Percentiles rank a stretch among this genome's conserved stretches.
Evolutionary conservation across 2,329 filamentous ascomycete species (phyloP).

Genomic region (Sporothrix phasma): DNA sequence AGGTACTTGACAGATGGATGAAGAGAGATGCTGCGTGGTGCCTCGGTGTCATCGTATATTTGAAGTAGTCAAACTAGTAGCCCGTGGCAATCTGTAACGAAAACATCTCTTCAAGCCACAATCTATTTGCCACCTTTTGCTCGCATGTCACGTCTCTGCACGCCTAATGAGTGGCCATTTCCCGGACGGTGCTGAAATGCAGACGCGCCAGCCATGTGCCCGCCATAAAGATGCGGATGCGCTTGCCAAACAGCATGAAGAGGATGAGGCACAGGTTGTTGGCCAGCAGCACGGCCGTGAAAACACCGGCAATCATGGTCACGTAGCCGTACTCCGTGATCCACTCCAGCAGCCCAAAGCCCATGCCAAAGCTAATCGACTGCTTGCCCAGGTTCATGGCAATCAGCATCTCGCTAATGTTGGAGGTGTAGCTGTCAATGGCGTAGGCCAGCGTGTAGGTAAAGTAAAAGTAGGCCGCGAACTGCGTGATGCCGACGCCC

Average conservation of each 20-base stretch:
- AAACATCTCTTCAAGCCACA: too few species aligned
- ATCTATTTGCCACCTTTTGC: background rate
- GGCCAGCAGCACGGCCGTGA: conserved; percentile 36
- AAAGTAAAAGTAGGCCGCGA: conserved; percentile 44
- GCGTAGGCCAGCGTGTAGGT: conserved; percentile 51
- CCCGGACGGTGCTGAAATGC: conserved; percentile 27
- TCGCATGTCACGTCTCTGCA: conserved; percentile 16
- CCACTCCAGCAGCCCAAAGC: conserved; percentile 41
- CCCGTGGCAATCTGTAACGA: too few species aligned
- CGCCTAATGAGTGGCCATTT: conserved; percentile 19
- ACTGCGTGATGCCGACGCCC: conserved; percentile 39
- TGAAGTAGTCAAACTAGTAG: too few species aligned
- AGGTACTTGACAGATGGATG: too few species aligned
- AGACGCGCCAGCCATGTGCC: conserved; percentile 38
- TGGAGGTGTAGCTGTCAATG: conserved; percentile 47
- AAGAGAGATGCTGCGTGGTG: too few species aligned
- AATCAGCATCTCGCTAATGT: conserved; percentile 54
- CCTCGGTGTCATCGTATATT: too few species aligned
- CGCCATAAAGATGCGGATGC: conserved; percentile 35
- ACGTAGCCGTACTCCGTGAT: conserved; percentile 38
- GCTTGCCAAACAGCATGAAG: conserved; percentile 43
- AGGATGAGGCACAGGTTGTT: conserved; percentile 40
- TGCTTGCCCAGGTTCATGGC: conserved; percentile 50
- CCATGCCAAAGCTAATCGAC: conserved; percentile 44
- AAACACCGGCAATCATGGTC: conserved; percentile 41